Evolutionary conservation across 2,329 filamentous ascomycete species (phyloP), one percentile per base, ranked within the genome.

Genomic region (Botryotinia convoluta): DNA sequence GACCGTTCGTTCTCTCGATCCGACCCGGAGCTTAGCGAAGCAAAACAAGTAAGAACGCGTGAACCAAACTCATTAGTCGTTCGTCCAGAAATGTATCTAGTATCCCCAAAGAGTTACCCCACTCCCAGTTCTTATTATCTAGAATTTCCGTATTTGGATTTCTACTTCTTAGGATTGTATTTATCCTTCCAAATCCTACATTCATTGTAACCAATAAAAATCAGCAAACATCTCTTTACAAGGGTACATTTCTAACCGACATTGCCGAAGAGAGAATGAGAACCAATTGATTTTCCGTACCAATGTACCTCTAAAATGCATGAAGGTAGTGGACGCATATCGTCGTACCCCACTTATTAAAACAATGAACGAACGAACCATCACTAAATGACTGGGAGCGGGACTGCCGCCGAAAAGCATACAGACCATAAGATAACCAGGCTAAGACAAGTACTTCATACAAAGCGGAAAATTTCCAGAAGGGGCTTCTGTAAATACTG

Each of bases 131-230:
- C 32, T 45, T 7, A 70, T 62, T 70, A 60, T 70, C 51, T 44
- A 64, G 42, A 69, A 61, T 8, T 26, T 59, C 32, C 42, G 35
- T 69, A 69, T 32, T 45, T 61, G 54, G 67, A 62, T 69, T 72
- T 70, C 75, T 70, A 78, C 70, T 77, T 78, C 75, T 77, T 78
- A 39, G 76, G 74, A 79, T 88, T 88, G 84, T 98, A 98, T 84
- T 98, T 98, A 76, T 97, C 94, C 83, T 98, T 98, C 94, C 95
- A 98, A 81, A 98, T 98, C 95, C 84, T 84, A 73, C 71, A 68
- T 10, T 37, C n/a, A 32, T n/a, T 9, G 29, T 22, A 39, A 42
- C 69, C 42, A 71, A 35, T 71, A 32, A 65, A 20, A 22, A 65
- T 71, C 44, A 71, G 69, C 44, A 57, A 69, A 69, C 6, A 69